Evolutionary conservation across 2,329 filamentous ascomycete genomes (phyloP).

Genomic region (Fusarium verrucosum): DNA sequence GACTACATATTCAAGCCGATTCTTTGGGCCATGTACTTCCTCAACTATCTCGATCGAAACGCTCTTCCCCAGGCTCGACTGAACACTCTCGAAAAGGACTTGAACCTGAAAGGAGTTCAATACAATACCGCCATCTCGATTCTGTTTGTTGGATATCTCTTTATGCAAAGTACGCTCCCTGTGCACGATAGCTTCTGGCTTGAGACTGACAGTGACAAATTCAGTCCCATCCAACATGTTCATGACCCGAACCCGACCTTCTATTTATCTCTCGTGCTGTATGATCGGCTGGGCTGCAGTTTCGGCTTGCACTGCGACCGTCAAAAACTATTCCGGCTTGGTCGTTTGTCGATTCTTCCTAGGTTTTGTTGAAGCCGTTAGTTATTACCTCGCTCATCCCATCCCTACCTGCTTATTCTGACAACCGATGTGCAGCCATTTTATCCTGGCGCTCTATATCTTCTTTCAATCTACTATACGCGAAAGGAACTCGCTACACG

Average conservation of each 20-base stretch:
- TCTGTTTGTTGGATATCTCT: slow-evolving; percentile 33
- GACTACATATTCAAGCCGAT: slow-evolving; percentile 25
- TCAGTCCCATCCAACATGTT: slow-evolving; percentile 26
- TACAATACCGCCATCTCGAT: slow-evolving; percentile 39
- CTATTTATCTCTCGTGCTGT: slow-evolving; percentile 1
- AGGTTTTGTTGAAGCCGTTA: slow-evolving; percentile 22
- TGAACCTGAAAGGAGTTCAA: slow-evolving; percentile 31
- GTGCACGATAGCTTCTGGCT: fast-evolving
- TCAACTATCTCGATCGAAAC: slow-evolving; percentile 30
- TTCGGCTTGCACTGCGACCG: slow-evolving; percentile 7
- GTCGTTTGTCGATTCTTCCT: slow-evolving; percentile 20
- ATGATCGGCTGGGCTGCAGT: slow-evolving; percentile 25
- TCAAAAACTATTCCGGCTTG: slow-evolving; percentile 6
- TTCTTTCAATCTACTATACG: slow-evolving; percentile 25
- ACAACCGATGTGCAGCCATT: slow-evolving; percentile 7
- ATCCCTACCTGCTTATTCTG: background rate
- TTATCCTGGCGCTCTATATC: slow-evolving; percentile 18
- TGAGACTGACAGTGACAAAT: background rate
- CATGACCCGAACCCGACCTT: slow-evolving; percentile 21
- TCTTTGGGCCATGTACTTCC: background rate
- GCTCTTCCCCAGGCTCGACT: slow-evolving; percentile 37
- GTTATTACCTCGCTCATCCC: background rate
- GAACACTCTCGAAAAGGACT: slow-evolving; percentile 34
- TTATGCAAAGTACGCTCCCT: slow-evolving; percentile 22
- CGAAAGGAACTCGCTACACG: slow-evolving; percentile 24